Base-by-base conservation (phyloP, 805 yeast species). In the Metschnikowia vanudenii region DNA sequence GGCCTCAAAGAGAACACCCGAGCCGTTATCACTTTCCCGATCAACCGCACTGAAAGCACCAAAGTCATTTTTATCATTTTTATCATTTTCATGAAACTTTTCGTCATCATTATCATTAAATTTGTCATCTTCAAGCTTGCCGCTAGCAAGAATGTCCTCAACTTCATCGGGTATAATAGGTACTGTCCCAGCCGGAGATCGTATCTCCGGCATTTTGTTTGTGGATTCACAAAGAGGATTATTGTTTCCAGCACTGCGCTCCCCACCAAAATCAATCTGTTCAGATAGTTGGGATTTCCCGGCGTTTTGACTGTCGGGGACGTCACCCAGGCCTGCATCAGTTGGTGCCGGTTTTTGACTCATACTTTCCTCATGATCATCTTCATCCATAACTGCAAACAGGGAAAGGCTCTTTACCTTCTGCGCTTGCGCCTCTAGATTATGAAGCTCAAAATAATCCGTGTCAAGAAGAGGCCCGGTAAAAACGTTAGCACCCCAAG, bases 401-500 rank as follows among this genome's bases (percentile, higher is more conserved):
- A 37, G 43, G 3, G 41, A 30, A 31, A 36, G 28, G 6, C 30
- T 37, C 4, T 43, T 40, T n/a, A 49, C 49, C 13, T 45, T 41
- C 20, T 41, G 39, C 16, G 52, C 54, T 16, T 54, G 55, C 7
- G 65, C 56, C 42, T 62, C 65, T 29, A 64, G 45, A 43, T 61
- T 63, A 42, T 67, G 63, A 29, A 71, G 58, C 51, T 69, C 74
- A 43, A 72, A 62, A 50, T 71, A 71, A 18, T 72, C 76, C 1
- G 65, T 63, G 47, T 78, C 81, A 8, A 79, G 63, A 20, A 70
- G 63, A 0, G 94, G 94, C 0, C 90, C 86, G 31, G 75, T 79
- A 65, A 86, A 85, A 47, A 76, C 73, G 13, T 68, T 50, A 26
- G 65, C 70, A 1, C 92, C 94, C 87, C 88, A 86, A 9, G 67